Evolutionary conservation across 2,329 filamentous ascomycete species (phyloP), one percentile per base, ranked within the genome.

Genomic region (Claviceps lovelessii): DNA sequence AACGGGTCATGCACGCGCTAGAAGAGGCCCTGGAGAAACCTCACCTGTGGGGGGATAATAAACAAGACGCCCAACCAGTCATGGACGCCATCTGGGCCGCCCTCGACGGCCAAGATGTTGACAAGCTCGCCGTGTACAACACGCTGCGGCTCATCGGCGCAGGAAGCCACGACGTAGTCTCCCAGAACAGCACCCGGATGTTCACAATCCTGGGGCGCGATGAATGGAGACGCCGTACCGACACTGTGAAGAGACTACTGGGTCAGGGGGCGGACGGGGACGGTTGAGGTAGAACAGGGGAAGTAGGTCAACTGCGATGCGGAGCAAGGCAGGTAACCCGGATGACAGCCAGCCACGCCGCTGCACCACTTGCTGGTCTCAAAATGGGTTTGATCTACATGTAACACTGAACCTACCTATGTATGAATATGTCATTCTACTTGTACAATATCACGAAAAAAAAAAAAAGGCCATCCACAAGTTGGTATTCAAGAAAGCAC

Each of bases 181-280:
- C 64, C 49, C 61, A 67, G 60, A 61, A 60, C 61, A 60, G 65
- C 56, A 48, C 63, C 33, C 54, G 59, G 10, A 60, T 72, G 54
- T 63, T 72, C 37, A 57, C 58, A 19, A 57, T 71, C n/a, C 56
- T 72, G 0, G 70, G 70, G 5, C 61, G 63, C 41, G 61, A 69
- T 1, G 70, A 72, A 57, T 70, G 68, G 68, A 56, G 51, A 8
- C 46, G 56, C 48, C 64, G 69, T 4, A 58, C 66, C 4, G 53
- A 51, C 7, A 51, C 61, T 28, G 62, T 69, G 3, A 58, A 57
- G 9, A 53, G 41, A 3, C 41, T 67, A 28, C 42, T 54, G 5
- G 19, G 35, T 8, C 1, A 5, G 23, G 5, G 10, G 23, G 28
- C 8, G 23, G 23, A 45, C 7, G 19, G 19, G 23, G 23, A 45